Percentiles rank a stretch among this genome's conserved stretches.
Evolutionary conservation across 805 yeast genomes (phyloP).

Genomic region (Candida sithepensis): DNA sequence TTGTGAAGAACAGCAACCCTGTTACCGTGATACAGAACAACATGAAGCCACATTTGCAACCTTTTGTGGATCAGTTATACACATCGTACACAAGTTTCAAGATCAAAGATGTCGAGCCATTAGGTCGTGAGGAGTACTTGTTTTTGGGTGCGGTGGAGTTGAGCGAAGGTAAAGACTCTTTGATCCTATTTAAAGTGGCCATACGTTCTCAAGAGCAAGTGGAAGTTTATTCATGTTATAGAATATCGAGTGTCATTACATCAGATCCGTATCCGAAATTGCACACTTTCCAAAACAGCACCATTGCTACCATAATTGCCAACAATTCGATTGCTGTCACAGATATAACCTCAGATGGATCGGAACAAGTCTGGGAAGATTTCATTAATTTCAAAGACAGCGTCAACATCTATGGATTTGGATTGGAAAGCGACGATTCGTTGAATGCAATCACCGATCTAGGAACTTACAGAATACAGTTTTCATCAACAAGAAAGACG

Average conservation of each 20-base stretch:
- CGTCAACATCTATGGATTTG: constrained; percentile 55
- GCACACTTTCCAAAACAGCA: constrained; percentile 22
- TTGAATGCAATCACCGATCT: constrained; percentile 43
- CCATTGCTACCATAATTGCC: constrained; percentile 51
- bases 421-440: constrained; percentile 26
- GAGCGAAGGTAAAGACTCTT: constrained; percentile 31
- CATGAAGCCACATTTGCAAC: constrained; percentile 13
- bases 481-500: constrained; percentile 31
- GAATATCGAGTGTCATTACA: constrained; percentile 1
- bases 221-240: constrained; percentile 1
- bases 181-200: constrained; percentile 52
- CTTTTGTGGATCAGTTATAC: constrained; percentile 35
- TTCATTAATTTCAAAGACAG: constrained; percentile 52
- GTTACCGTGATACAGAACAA: constrained; percentile 29
- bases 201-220: constrained; percentile 18
- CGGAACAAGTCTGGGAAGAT: constrained; percentile 75
- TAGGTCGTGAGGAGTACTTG: constrained; percentile 39
- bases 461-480: constrained; percentile 62
- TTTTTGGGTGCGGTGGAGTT: constrained; percentile 45
- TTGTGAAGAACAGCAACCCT: constrained; percentile 30
- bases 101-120: constrained; percentile 60
- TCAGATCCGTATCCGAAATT: constrained; percentile 8
- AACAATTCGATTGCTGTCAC: constrained; percentile 61
- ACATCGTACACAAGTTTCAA: constrained; percentile 48
- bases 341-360: constrained; percentile 38